Base-by-base conservation (phyloP, 2,329 filamentous ascomycete genomes). In the Aspergillus transmontanensis region DNA sequence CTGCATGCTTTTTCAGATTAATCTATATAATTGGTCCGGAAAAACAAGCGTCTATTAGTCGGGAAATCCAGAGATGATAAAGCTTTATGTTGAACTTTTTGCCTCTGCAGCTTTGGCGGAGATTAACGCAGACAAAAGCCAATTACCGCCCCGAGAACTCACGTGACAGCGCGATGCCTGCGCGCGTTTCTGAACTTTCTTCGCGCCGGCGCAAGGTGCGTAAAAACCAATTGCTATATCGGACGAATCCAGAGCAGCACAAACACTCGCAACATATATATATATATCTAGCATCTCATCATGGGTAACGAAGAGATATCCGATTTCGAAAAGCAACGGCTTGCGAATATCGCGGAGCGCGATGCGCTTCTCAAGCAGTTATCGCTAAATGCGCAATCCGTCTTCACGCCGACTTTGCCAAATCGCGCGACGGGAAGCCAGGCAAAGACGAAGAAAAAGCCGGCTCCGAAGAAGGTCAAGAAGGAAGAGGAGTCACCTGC, bases 321-420 rank as follows among this genome's bases (percentile, higher is more conserved):
- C 78, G 92, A 93, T 45, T 97, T 96, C 78, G 94, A 97, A 82
- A 89, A 89, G 71, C 89, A 92, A 69, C 86, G 94, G 0, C 86
- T 92, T 19, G 92, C 93, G 64, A 97, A 97, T 69, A 96, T 96
- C 46, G 92, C 90, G 0, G 89, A 91, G 59, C 95, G 96, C 70
- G 90, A 94, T 77, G 92, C 90, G 75, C 84, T 97, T 0, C 79
- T 97, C 0, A 91, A 91, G 64, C 90, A 93, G 64, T 86, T 96
- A 1, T 89, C 90, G 41, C 81, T 86, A 68, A 86, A 89, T 71
- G 84, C 86, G 2, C 87, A 87, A 2, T 86, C 90, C 0, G 82
- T 90, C 12, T 91, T 89, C 53, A 72, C 80, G 1, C 83, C 80
- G 55, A 82, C 85, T 1, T 77, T 81, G 23, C 74, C 86, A 0